These are phyloP conservation scores for Kregervanrija delftensis DNA, from an alignment of 805 yeast genomes.

Conservation along the genomic window DNA sequence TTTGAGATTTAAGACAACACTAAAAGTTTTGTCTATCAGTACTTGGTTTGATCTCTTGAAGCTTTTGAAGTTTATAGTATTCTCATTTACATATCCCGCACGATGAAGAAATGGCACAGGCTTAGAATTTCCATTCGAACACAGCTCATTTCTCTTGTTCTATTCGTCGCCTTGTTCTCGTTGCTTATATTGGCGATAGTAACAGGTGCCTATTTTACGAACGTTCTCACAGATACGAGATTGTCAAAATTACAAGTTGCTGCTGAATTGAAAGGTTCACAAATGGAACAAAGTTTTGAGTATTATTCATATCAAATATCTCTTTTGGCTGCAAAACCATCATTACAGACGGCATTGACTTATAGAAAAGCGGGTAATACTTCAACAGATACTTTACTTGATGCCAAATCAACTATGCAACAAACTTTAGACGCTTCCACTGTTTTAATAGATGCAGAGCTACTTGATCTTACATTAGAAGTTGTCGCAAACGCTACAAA, in stretches of 20 bases:
- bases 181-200: constrained; percentile 68
- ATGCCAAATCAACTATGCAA: constrained; percentile 41
- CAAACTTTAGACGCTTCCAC: constrained; percentile 61
- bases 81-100: too few relatives aligned
- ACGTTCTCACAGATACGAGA: constrained; percentile 52
- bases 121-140: constrained; percentile 62
- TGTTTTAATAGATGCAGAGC: constrained; percentile 52
- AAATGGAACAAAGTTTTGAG: constrained; percentile 61
- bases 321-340: constrained; percentile 55
- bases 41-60: too few relatives aligned
- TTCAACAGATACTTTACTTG: constrained; percentile 40
- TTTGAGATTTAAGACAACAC: too few relatives aligned
- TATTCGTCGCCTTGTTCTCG: constrained; percentile 62
- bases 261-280: constrained; percentile 76
- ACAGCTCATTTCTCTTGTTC: constrained; percentile 66
- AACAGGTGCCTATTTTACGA: constrained; percentile 67
- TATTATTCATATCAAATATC: constrained; percentile 61
- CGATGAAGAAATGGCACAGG: constrained; percentile 8
- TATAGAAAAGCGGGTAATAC: constrained; percentile 68
- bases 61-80: too few relatives aligned
- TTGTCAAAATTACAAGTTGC: constrained; percentile 70
- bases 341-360: constrained; percentile 53
- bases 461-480: constrained; percentile 56
- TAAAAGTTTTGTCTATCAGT: too few relatives aligned
- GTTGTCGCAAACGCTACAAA: constrained; percentile 40